A percentile compares a stretch with the other conserved stretches of the same genome.
These are phyloP conservation scores for Tetratostichococcus sp. DNA, from an alignment of 139 green algal species.

Conservation along the genomic window DNA sequence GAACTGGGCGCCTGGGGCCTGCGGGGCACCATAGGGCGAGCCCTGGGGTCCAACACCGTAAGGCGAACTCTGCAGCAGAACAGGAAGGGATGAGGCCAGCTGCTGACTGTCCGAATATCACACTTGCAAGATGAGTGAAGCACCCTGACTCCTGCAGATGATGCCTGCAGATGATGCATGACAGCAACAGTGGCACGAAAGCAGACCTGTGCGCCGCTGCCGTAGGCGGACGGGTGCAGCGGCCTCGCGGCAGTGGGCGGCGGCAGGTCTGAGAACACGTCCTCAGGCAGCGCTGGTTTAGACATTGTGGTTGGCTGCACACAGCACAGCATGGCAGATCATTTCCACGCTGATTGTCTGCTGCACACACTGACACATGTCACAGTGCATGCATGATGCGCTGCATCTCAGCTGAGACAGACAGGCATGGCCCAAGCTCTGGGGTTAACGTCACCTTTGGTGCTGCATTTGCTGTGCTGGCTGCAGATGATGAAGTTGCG, in stretches of 20 bases:
- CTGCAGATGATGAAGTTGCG: not conserved
- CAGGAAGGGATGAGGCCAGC: too few relatives aligned
- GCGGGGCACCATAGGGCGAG: not conserved
- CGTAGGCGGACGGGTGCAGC: not conserved
- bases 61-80: not conserved
- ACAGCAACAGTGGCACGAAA: not conserved
- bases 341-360: too few relatives aligned
- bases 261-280: slow-evolving; percentile 29
- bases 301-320: not conserved
- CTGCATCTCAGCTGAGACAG: not conserved
- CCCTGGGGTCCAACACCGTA: not conserved
- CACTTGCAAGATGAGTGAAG: too few relatives aligned
- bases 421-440: not conserved
- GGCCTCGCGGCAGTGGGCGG: not conserved
- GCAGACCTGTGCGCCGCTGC: not conserved
- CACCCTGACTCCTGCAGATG: too few relatives aligned
- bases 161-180: too few relatives aligned
- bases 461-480: slow-evolving; percentile 1
- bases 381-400: not conserved
- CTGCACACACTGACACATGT: too few relatives aligned
- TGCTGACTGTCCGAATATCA: too few relatives aligned
- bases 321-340: too few relatives aligned
- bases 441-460: not conserved
- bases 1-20: not conserved
- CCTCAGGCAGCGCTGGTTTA: slow-evolving; percentile 28